phyloP scores from a whole-genome alignment of 306 rosid genomes.

The Trifolium pratense region DNA sequence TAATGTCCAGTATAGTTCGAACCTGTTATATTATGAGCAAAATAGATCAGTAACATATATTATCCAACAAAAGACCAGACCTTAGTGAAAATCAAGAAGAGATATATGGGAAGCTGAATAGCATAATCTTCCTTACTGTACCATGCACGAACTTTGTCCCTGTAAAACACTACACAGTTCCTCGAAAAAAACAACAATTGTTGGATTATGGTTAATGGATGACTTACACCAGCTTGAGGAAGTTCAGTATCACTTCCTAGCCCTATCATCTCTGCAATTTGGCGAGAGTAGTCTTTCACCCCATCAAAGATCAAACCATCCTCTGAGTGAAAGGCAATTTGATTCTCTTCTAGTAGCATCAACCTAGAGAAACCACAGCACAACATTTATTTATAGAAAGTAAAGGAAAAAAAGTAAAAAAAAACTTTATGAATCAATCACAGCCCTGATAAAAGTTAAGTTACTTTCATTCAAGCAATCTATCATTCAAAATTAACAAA shows the following conservation, averaged over 20 bases:
- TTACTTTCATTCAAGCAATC: conserved; percentile 15
- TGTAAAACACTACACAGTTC: conserved; percentile 22
- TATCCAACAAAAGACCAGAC: conserved; percentile 5
- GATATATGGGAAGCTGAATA: conserved; percentile 18
- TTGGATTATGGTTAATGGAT: conserved; percentile 23
- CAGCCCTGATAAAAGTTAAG: conserved; percentile 4
- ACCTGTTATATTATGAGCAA: conserved; percentile 62
- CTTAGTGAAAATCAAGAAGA: conserved; percentile 20
- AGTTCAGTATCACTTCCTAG: conserved; percentile 79
- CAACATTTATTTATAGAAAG: conserved; percentile 15
- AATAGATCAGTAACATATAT: conserved; percentile 32
- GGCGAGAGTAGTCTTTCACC: conserved; percentile 92
- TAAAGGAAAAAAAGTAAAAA: not conserved
- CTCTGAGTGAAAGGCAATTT: conserved; percentile 94
- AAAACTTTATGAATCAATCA: conserved; percentile 8
- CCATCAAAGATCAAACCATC: conserved; percentile 85
- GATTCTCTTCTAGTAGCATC: conserved; percentile 98
- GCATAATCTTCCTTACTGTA: conserved; percentile 27
- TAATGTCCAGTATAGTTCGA: conserved; percentile 77
- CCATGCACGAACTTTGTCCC: conserved; percentile 17
- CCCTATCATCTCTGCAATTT: conserved; percentile 96
- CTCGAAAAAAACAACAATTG: conserved; percentile 29
- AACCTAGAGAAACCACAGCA: conserved; percentile 53
- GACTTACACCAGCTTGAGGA: conserved; percentile 88
- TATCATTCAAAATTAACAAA: not conserved